Base-by-base conservation (phyloP, 371 early-diverging fungal species). In the Caulochytrium protostelioides region DNA sequence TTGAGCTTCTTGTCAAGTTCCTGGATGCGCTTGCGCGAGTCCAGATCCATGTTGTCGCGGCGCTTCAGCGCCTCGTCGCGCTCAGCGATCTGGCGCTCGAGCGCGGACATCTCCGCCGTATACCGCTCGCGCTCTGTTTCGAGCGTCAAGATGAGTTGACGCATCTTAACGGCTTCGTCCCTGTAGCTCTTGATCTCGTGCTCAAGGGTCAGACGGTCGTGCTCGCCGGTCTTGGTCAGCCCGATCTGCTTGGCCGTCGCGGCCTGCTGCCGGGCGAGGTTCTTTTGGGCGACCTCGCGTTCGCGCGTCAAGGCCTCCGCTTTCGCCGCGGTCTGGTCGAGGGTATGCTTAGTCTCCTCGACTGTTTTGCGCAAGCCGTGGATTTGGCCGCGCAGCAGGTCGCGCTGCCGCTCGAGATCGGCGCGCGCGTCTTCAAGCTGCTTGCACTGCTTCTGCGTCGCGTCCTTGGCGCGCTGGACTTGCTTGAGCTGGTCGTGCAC, bases 141-240 rank as follows among this genome's bases (percentile, higher is more conserved):
- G n/a, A 57, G 43, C 1, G 46, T 27, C 17, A 42, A 45, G 16
- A 57, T 57, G 23, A 57, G 21, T 48, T 53, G 30, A 20, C 9
- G 34, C 49, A 52, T 52, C 33, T 56, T 56, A 8, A 48, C 30
- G 4, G 55, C 55, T 34, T 57, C 57, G 9, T 54, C 57, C 32
- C 46, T 45, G 45, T 47, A 55, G 4, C 38, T 40, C 10, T 15
- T 21, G 9, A 55, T 51, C 34, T 57, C 57, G 24, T 49, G 44
- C 36, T 57, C 55, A n/a, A 57, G 34, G 23, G 39, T 55, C 9
- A 44, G 32, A 25, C 46, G 39, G 3, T 33, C 35, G 32, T 51
- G 51, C 22, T 55, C 55, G 5, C 42, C 22, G 5, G 55, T n/a
- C 39, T 55, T 57, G 27, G 52, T 42, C 10, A 41, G 32, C 15